These are phyloP conservation scores for Trichoderma gracile DNA, from an alignment of 2,329 filamentous ascomycete genomes.

Conservation along the genomic window DNA sequence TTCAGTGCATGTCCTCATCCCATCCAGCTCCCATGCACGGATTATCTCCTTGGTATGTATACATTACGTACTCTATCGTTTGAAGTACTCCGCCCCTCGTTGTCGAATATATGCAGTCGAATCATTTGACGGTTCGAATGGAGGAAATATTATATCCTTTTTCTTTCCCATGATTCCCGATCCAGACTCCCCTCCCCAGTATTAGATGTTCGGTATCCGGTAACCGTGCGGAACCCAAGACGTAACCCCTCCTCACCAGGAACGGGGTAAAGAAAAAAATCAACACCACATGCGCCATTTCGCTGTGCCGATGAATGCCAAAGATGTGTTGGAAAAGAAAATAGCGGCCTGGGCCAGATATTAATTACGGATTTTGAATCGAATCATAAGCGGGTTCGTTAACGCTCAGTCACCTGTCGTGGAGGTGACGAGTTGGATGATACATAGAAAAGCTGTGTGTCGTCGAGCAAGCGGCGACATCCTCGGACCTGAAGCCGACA, in stretches of 20 bases:
- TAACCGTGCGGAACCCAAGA: constrained; percentile 35
- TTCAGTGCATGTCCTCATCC: constrained; percentile 35
- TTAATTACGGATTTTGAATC: constrained; percentile 33
- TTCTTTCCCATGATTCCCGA: constrained; percentile 20
- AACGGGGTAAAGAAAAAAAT: constrained; percentile 31
- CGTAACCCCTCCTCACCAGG: constrained; percentile 31
- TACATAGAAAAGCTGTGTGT: constrained; percentile 2
- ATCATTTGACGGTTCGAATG: constrained; percentile 25
- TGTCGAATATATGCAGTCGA: constrained; percentile 37
- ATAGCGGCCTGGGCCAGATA: constrained; percentile 35
- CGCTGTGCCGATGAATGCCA: constrained; percentile 46
- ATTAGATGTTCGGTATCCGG: constrained; percentile 31
- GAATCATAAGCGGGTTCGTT: constrained; percentile 35
- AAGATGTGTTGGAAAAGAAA: constrained; percentile 40
- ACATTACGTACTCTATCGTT: constrained; percentile 45
- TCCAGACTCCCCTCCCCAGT: constrained; percentile 33
- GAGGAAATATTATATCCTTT: constrained; percentile 21
- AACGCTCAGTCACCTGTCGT: constrained; percentile 15
- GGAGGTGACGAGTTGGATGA: constrained; percentile 16
- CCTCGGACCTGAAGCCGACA: neutral
- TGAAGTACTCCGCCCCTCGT: constrained; percentile 30
- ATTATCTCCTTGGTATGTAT: constrained; percentile 43
- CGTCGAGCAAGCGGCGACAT: constrained; percentile 27
- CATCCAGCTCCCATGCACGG: constrained; percentile 37
- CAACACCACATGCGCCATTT: constrained; percentile 38